Evolutionary conservation across 1,139 yeast genomes (phyloP).

Genomic region (Yamadazyma buinensis): DNA sequence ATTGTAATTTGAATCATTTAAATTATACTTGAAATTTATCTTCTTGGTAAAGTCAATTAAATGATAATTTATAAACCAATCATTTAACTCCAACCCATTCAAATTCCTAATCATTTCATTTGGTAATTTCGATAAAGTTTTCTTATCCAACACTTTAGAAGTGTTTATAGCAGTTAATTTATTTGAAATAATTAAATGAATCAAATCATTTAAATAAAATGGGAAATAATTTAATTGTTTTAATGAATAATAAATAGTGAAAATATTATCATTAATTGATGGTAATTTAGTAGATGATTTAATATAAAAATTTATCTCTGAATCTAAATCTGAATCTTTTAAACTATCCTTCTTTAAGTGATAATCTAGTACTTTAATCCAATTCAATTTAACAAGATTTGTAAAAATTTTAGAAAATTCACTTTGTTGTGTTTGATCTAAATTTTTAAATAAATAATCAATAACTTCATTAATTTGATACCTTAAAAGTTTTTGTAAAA

Average conservation of each 20-base stretch:
- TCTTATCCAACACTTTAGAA: conserved; percentile 17
- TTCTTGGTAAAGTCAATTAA: background rate
- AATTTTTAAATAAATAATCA: too few species aligned
- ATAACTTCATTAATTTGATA: conserved; percentile 37
- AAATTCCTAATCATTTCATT: conserved; percentile 4
- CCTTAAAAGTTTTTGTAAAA: conserved; percentile 54
- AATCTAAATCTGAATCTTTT: too few species aligned
- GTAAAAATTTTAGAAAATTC: conserved; percentile 24
- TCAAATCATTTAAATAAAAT: conserved; percentile 32
- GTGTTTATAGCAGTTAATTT: conserved; percentile 37
- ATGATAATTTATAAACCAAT: too few species aligned
- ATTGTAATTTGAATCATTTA: too few species aligned
- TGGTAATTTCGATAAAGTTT: conserved; percentile 5
- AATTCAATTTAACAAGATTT: conserved; percentile 44
- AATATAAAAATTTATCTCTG: conserved; percentile 8
- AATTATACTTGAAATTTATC: conserved; percentile 9
- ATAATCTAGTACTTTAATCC: conserved; percentile 39
- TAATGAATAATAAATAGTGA: conserved; percentile 37
- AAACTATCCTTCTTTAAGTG: conserved; percentile 10
- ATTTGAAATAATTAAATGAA: conserved; percentile 27
- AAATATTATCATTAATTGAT: conserved; percentile 26
- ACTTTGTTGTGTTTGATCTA: too few species aligned
- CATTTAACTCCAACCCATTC: too few species aligned
- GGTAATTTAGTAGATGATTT: conserved; percentile 18
- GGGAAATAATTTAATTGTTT: conserved; percentile 33